These are phyloP conservation scores for Alternaria sp. DNA, from an alignment of 2,329 filamentous ascomycete species.

Conservation along the genomic window DNA sequence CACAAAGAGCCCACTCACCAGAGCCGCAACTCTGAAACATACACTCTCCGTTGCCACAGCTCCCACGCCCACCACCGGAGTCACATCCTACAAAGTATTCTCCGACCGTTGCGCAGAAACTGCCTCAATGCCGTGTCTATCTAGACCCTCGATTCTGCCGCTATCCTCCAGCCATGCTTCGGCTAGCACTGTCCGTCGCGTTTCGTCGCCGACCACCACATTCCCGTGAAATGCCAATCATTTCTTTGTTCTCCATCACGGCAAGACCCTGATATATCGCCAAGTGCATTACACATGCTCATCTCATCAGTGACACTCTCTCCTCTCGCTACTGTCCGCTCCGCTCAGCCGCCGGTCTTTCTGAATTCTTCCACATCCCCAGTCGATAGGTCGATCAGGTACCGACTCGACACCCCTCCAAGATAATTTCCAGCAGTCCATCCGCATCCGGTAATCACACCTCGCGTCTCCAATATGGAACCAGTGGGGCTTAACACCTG, in stretches of 20 bases:
- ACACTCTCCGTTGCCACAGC: conserved; percentile 20
- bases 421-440: conserved; percentile 22
- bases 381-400: conserved; percentile 17
- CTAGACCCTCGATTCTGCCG: neutral
- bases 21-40: conserved; percentile 26
- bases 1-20: conserved; percentile 1
- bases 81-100: neutral
- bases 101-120: conserved; percentile 4
- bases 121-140: neutral
- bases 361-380: conserved; percentile 12
- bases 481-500: conserved; percentile 27
- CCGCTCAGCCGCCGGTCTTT: neutral
- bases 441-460: conserved; percentile 21
- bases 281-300: conserved; percentile 8
- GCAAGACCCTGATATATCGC: neutral
- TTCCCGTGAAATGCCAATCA: neutral
- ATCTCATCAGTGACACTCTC: conserved; percentile 4
- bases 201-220: neutral
- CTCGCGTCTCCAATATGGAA: conserved; percentile 26
- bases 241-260: neutral
- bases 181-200: neutral
- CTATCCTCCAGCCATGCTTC: neutral
- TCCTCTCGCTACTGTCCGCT: conserved; percentile 23
- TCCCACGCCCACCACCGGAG: conserved; percentile 7
- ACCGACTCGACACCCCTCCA: conserved; percentile 15